Evolutionary conservation across 2,329 filamentous ascomycete species (phyloP), one percentile per base, ranked within the genome.

Genomic region (Chrysoporthe austroafricana): DNA sequence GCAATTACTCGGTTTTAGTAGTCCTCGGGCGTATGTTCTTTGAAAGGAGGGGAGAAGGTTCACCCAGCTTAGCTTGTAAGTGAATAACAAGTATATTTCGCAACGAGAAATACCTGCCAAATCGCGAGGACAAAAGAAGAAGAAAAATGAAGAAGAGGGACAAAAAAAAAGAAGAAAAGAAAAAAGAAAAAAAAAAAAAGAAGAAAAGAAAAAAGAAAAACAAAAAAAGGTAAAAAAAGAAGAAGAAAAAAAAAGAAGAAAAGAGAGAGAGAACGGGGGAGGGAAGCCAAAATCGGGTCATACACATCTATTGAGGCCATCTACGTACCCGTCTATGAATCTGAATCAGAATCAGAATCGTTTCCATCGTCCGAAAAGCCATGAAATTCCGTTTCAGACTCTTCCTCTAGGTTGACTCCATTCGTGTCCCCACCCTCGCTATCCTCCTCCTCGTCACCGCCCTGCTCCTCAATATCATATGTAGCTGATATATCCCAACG

Each of bases 401-500:
- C 82, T 14, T 81, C 81, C 21, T 80, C 78, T 52, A 16, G 81
- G 26, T 63, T 46, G 21, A 62, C 66, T 1, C 66, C 66, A 39
- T 61, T 67, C 14, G 46, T 72, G 9, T 76, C 73, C 42, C 69
- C 73, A 16, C 71, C 73, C 4, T 71, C 77, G 63, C 72, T 79
- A 0, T 78, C 77, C 2, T 77, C 79, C 0, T 74, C 79, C 0
- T 74, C 76, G 0, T 78, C 80, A 0, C 79, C 82, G 1, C 85
- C 85, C 48, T 82, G 77, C 68, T 88, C 85, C 70, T 86, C 85
- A 43, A 97, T 90, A 34, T 90, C 92, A 77, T 92, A 93, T 44
- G 89, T 88, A 0, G 89, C 96, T 59, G 88, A 90, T 62, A 98
- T 84, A 80, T 99, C 96, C 93, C 94, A 98, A 56, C 96, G 86